Evolutionary conservation across 768 basidiomycete genomes (phyloP).

Genomic region (Lactifluus subvellereus): DNA sequence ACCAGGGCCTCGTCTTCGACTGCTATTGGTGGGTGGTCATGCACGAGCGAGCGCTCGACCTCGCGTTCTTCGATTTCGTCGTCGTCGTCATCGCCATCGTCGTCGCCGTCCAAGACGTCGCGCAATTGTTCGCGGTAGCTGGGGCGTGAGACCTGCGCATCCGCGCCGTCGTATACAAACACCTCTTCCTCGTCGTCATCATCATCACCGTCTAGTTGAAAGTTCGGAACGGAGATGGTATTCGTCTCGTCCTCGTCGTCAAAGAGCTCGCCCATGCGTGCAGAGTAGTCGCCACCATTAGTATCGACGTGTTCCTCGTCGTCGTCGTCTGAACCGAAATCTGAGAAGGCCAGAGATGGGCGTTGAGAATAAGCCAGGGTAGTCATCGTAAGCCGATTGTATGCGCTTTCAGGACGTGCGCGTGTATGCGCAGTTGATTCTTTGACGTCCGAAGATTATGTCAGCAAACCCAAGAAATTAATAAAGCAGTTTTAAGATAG

Average conservation of each 20-base stretch:
- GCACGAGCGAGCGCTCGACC: constrained; percentile 42
- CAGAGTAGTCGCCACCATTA: constrained; percentile 53
- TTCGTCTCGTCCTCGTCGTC: constrained; percentile 33
- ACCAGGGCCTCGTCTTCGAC: constrained; percentile 27
- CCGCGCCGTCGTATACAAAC: constrained; percentile 70
- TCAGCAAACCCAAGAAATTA: background rate
- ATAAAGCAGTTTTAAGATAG: constrained; percentile 23
- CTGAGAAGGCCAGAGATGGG: constrained; percentile 34
- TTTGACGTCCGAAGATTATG: background rate
- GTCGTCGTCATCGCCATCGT: constrained; percentile 42
- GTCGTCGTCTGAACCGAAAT: constrained; percentile 37
- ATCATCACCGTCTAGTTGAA: constrained; percentile 24
- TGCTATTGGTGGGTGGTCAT: constrained; percentile 24
- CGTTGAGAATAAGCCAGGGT: constrained; percentile 8
- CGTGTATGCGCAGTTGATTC: background rate
- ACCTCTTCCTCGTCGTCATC: constrained; percentile 43
- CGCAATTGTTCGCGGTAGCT: constrained; percentile 64
- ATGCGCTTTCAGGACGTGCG: background rate
- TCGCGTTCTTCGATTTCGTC: constrained; percentile 36
- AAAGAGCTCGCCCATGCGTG: constrained; percentile 65
- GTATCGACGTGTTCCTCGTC: constrained; percentile 40
- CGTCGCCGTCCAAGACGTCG: constrained; percentile 65
- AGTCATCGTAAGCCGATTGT: constrained; percentile 8
- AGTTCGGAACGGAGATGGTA: background rate
- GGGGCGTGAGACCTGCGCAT: constrained; percentile 43